Base-by-base conservation (phyloP, 2,329 filamentous ascomycete species). In the Diaporthe batatas region DNA sequence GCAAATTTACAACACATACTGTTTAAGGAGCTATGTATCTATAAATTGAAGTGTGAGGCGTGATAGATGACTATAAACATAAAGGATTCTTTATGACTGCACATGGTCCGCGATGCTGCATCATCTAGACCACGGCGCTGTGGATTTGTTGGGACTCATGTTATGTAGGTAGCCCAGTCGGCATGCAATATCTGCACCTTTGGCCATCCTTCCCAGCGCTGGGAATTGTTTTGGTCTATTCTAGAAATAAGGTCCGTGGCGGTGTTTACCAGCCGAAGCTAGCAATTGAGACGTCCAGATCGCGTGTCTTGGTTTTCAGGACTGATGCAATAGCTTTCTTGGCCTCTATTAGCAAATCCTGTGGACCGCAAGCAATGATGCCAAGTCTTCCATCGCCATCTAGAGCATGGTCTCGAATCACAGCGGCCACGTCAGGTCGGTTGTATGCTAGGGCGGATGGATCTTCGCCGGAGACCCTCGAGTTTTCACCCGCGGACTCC, bases 281-380 rank as follows among this genome's bases (percentile, higher is more conserved):
- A 1, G 62, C 47, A 14, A 67, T 16, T 1, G 62, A 67, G 3
- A 53, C n/a, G n/a, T 67, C 62, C 32, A 67, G 2, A 4, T 67
- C 47, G 14, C 62, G 62, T 1, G 62, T 39, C n/a, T 36, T 39
- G 8, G 14, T 14, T 4, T 23, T 16, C 21, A 67, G 21, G 0
- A 67, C n/a, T 18, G 21, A 12, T 3, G 32, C 44, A 29, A 18
- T 53, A 3, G 44, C n/a, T n/a, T n/a, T 42, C 49, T 1, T 10
- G 25, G 25, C 12, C 4, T 70, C 68, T 14, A 2, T 29, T 8
- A 59, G 32, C 68, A 70, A 36, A 14, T 55, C 36, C 3, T 32
- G 39, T 3, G 53, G 53, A n/a, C 68, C 68, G 8, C 68, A 70
- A 39, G 21, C 55, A 29, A 70, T 51, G 21, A 70, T 62, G 8